Conservation (phyloP, 345 rosid species). For the Rhizophora apiculata region DNA sequence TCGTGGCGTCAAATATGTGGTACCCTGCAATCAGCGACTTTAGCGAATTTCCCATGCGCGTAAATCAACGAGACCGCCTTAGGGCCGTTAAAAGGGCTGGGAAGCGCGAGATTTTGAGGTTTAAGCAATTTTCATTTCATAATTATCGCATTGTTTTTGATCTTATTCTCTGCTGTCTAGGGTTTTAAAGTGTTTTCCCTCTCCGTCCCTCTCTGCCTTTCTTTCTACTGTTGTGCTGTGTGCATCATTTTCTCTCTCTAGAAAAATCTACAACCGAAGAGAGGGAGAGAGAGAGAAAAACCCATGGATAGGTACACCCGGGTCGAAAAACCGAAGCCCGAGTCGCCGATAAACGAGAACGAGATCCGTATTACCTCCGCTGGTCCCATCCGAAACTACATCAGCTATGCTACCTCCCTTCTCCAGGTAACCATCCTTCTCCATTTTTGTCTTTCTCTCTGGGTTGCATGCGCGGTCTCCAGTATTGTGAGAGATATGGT, state of each 20-base stretch:
- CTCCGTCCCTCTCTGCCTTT: neutral
- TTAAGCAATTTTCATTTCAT: too few relatives aligned
- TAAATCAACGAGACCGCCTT: too few relatives aligned
- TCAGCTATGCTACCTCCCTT: slow-evolving; percentile 78
- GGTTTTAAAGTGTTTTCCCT: slow-evolving; percentile 23
- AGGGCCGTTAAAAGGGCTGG: too few relatives aligned
- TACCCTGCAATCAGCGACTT: too few relatives aligned
- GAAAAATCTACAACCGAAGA: neutral
- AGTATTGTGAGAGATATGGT: neutral
- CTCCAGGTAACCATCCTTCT: slow-evolving; percentile 49
- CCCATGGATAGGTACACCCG: slow-evolving; percentile 82
- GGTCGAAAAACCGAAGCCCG: slow-evolving; percentile 71
- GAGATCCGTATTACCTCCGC: slow-evolving; percentile 92
- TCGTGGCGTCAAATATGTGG: too few relatives aligned
- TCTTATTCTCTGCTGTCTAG: neutral
- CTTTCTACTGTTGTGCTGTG: neutral
- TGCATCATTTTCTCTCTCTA: neutral
- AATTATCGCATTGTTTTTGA: too few relatives aligned
- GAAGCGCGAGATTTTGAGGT: too few relatives aligned
- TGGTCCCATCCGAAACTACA: slow-evolving; percentile 81
- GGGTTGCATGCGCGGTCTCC: neutral
- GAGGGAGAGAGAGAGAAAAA: neutral
- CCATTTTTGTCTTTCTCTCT: neutral
- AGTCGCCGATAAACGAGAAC: slow-evolving; percentile 72
- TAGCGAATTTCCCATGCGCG: too few relatives aligned